Evolutionary conservation across 805 yeast genomes (phyloP).

Genomic region (Saturnispora serradocipensis): DNA sequence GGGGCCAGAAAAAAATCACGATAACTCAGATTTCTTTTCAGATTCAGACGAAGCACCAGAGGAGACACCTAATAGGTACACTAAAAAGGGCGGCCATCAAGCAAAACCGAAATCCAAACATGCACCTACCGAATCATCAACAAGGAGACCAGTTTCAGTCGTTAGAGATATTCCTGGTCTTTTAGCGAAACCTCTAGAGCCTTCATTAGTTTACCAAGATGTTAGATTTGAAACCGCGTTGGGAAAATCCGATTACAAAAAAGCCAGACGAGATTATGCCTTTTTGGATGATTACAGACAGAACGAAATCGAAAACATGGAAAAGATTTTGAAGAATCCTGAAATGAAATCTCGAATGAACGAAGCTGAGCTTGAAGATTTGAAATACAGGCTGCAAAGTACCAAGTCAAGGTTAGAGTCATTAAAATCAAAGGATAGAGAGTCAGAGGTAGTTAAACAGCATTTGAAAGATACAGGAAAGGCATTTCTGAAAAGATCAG

Average conservation of each 20-base stretch:
- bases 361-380: conserved; percentile 39
- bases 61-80: conserved; percentile 24
- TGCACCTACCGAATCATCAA: conserved; percentile 76
- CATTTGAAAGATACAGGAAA: conserved; percentile 39
- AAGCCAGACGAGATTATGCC: conserved; percentile 66
- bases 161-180: conserved; percentile 72
- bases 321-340: conserved; percentile 45
- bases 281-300: conserved; percentile 83
- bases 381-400: conserved; percentile 52
- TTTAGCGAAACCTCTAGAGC: conserved; percentile 25
- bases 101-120: conserved; percentile 51
- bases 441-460: conserved; percentile 51
- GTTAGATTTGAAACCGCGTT: conserved; percentile 85
- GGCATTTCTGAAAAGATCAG: conserved; percentile 57
- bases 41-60: conserved; percentile 8
- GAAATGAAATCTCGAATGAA: conserved; percentile 33
- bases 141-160: conserved; percentile 61
- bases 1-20: conserved; percentile 20
- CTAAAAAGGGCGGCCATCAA: conserved; percentile 10
- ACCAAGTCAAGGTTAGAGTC: conserved; percentile 59
- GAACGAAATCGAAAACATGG: conserved; percentile 57
- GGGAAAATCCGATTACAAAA: conserved; percentile 58
- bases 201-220: conserved; percentile 38
- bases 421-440: conserved; percentile 66
- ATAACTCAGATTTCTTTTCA: conserved; percentile 5